These are phyloP conservation scores for Pythium brachiatum DNA, from an alignment of 352 stramenopile species.

Conservation along the genomic window DNA sequence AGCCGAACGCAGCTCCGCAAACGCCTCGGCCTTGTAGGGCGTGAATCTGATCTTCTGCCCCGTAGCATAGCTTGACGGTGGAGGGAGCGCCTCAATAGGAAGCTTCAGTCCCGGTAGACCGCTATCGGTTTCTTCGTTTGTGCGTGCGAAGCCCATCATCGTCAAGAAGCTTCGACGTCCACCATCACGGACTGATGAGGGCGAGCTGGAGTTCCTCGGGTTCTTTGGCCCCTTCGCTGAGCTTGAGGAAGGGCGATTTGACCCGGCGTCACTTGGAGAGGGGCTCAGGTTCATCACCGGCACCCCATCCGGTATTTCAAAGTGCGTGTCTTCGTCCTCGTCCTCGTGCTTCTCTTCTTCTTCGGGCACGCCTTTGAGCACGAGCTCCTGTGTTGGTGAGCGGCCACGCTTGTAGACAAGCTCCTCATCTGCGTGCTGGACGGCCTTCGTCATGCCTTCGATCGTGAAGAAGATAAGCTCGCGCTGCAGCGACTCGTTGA, in stretches of 20 bases:
- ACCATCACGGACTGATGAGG: background rate
- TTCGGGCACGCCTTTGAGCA: constrained; percentile 26
- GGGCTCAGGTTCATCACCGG: constrained; percentile 20
- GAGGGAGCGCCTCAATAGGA: constrained; percentile 2
- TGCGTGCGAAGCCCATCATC: constrained; percentile 22
- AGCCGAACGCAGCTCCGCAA: constrained; percentile 71
- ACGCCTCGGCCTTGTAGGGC: constrained; percentile 66
- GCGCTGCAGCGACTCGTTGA: constrained; percentile 84
- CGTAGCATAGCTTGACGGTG: constrained; percentile 16
- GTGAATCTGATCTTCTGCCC: constrained; percentile 65
- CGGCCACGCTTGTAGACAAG: constrained; percentile 39
- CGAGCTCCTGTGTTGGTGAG: constrained; percentile 48
- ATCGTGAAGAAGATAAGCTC: constrained; percentile 92
- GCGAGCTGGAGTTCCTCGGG: background rate
- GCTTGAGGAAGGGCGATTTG: background rate
- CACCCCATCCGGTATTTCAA: no score
- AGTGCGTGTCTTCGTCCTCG: no score
- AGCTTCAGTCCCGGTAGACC: constrained; percentile 11
- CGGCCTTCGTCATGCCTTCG: constrained; percentile 76
- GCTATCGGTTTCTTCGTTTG: constrained; percentile 13
- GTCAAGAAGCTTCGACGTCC: constrained; percentile 21
- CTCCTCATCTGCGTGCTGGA: constrained; percentile 70
- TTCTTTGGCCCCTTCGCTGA: background rate
- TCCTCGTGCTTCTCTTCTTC: constrained; percentile 17
- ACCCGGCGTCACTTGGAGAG: background rate